phyloP scores from a whole-genome alignment of 1,284 basidiomycete species.

The Porogramme epimiltina region DNA sequence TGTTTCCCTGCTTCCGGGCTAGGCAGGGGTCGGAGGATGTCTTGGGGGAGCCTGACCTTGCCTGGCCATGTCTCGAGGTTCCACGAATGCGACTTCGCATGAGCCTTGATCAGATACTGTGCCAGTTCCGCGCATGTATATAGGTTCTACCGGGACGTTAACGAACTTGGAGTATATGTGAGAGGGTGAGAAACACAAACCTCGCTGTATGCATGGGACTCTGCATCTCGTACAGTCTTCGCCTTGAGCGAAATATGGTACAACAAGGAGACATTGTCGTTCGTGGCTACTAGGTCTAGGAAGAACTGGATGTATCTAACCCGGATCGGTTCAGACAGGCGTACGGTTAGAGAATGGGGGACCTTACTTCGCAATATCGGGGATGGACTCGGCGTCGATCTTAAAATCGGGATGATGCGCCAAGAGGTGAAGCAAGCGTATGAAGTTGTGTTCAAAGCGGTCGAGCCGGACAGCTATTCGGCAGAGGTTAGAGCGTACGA shows the following conservation, averaged over 20 bases:
- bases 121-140: conserved; percentile 90
- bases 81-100: conserved; percentile 74
- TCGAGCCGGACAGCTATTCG: conserved; percentile 60
- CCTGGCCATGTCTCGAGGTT: conserved; percentile 79
- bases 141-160: conserved; percentile 66
- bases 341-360: neutral
- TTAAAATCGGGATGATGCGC: conserved; percentile 95
- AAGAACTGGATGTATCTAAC: conserved; percentile 89
- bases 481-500: neutral
- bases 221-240: conserved; percentile 85
- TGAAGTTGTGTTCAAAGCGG: conserved; percentile 80
- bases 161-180: neutral
- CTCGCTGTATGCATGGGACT: conserved; percentile 67
- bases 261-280: conserved; percentile 83
- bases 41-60: conserved; percentile 77
- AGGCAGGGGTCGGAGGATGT: conserved; percentile 76
- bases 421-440: conserved; percentile 84
- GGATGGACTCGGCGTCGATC: conserved; percentile 58
- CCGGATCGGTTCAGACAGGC: neutral
- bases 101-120: conserved; percentile 80
- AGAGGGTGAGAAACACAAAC: conserved; percentile 37
- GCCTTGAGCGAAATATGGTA: conserved; percentile 82
- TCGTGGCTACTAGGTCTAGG: conserved; percentile 71
- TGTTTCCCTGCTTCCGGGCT: conserved; percentile 63
- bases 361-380: conserved; percentile 72